Evolutionary conservation across 1,284 basidiomycete species (phyloP), one percentile per base, ranked within the genome.

Genomic region (Earliella scabrosa): DNA sequence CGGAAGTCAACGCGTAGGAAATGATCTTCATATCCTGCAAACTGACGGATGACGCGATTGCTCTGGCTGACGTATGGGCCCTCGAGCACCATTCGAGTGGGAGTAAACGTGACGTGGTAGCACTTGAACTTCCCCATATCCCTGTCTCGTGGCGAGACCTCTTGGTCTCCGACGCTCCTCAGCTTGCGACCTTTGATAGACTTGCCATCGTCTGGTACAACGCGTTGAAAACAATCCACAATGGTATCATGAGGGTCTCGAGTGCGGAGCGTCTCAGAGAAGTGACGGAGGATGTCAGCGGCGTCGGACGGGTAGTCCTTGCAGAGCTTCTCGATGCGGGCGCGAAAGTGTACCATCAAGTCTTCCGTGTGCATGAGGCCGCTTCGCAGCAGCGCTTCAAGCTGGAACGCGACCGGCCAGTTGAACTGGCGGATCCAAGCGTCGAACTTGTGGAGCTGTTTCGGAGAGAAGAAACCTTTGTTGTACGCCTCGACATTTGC

Each of bases 1-100:
- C 84, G 80, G 65, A 93, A 92, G 59, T 90, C 83, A 20, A 93
- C 89, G 14, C 91, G 84, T 27, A 93, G 67, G 66, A 93, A 93
- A 62, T 83, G 73, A 26, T 87, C 79, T 50, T 86, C 78, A 55
- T 80, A 75, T n/a, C 81, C 81, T 53, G 68, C 66, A 59, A 83
- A 90, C 60, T 78, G 73, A 20, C 88, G 82, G 55, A 92, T 85
- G 34, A 83, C 76, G 18, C 81, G 75, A 54, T 84, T 92, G 11
- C 86, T 87, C 59, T 90, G 86, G 32, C 82, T 82, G 2, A 83
- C 69, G 55, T 83, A 86, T 1, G 89, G 89, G 0, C 90, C 91
- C 70, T 92, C 88, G 14, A 92, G 75, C 10, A 86, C 69, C 58
- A 86, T 72, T n/a, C 86, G 78, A 6, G 87, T 88, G 0, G 90